Evolutionary conservation across 2,329 filamentous ascomycete genomes (phyloP).

Genomic region (Cyclaneusma minus): DNA sequence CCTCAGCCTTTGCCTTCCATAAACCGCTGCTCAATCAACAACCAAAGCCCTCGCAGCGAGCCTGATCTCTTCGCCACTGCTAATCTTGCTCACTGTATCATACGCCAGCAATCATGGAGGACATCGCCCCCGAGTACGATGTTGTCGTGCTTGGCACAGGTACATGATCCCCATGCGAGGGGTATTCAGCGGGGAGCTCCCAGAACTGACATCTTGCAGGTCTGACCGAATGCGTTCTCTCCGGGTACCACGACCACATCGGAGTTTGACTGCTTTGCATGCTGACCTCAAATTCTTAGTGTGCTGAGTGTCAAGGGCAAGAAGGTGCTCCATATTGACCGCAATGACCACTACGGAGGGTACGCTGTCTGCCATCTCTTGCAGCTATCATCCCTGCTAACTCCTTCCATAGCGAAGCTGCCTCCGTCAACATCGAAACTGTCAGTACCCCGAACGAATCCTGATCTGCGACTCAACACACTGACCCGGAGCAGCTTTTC

Average conservation of each 20-base stretch:
- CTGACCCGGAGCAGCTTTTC: conserved; percentile 55
- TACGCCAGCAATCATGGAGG: conserved; percentile 80
- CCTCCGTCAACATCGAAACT: conserved; percentile 90
- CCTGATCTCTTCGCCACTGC: too few relatives aligned
- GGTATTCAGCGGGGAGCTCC: conserved; percentile 18
- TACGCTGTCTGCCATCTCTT: conserved; percentile 29
- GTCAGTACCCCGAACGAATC: conserved; percentile 30
- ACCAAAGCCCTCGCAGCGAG: too few relatives aligned
- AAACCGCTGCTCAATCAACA: too few relatives aligned
- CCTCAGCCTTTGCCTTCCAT: too few relatives aligned
- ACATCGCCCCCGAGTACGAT: conserved; percentile 97
- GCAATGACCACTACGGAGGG: conserved; percentile 98
- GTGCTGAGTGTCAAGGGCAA: conserved; percentile 97
- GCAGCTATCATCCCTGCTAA: conserved; percentile 11
- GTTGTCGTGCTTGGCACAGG: conserved; percentile 96
- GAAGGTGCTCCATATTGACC: conserved; percentile 97
- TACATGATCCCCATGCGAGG: conserved; percentile 32
- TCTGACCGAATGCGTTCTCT: conserved; percentile 96
- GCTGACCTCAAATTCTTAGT: conserved; percentile 28
- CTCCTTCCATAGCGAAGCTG: conserved; percentile 55
- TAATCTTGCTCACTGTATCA: too few relatives aligned
- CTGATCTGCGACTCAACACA: conserved; percentile 5
- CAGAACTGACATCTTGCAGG: conserved; percentile 35
- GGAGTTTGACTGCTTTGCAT: conserved; percentile 4
- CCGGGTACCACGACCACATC: conserved; percentile 46